Conservation (phyloP, 345 rosid species). For the Sisymbrium irio region DNA sequence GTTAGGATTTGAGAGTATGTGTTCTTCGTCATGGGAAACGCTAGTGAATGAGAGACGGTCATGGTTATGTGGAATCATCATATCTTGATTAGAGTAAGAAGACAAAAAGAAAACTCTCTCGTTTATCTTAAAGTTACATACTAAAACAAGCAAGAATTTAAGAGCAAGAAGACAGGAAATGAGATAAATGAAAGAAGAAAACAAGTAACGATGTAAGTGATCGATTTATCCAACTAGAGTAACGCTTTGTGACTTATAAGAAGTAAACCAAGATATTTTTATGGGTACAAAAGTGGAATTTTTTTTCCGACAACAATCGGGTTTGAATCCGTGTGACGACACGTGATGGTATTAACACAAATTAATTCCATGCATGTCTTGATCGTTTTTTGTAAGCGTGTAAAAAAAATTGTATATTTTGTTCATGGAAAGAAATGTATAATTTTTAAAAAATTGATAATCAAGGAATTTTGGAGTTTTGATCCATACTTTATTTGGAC, state of each 20-base stretch:
- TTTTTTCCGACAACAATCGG: background rate
- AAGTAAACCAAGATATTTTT: constrained; percentile 2
- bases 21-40: constrained; percentile 39
- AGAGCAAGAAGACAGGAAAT: background rate
- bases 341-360: background rate
- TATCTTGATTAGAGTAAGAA: constrained; percentile 14
- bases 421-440: too few relatives aligned
- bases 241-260: constrained; percentile 8
- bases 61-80: constrained; percentile 48
- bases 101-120: background rate
- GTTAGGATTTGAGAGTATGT: constrained; percentile 31
- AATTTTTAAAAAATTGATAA: too few relatives aligned
- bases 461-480: too few relatives aligned
- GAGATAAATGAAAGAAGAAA: constrained; percentile 9
- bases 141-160: constrained; percentile 16
- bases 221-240: constrained; percentile 16
- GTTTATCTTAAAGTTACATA: constrained; percentile 18
- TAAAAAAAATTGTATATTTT: too few relatives aligned
- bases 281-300: background rate
- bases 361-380: too few relatives aligned
- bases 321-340: background rate
- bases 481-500: too few relatives aligned
- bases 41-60: constrained; percentile 44
- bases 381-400: too few relatives aligned
- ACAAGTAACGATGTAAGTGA: constrained; percentile 6